Evolutionary conservation across 352 stramenopile species (phyloP), one percentile per base, ranked within the genome.

Genomic region (Globisporangium ultimum): DNA sequence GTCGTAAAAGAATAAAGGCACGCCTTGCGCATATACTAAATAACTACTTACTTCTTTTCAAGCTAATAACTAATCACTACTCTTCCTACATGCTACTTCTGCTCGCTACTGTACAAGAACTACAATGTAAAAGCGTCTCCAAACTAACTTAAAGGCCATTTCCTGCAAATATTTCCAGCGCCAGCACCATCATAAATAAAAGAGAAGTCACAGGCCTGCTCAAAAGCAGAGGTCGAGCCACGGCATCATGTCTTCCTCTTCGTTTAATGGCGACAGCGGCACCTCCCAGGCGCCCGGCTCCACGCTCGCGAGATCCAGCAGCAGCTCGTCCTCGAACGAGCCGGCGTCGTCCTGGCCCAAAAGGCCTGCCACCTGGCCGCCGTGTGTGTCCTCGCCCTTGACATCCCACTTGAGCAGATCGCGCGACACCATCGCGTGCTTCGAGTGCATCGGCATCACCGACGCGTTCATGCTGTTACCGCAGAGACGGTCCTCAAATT

Each of bases 201-300:
- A 76, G 34, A 22, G 46, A 40, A 21, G 18, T 54, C 43, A 18
- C 55, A 50, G 55, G 45, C 43, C 52, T 63, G 40, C 58, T 75
- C 75, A 92, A 48, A 94, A 94, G 66, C 80, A 90, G 56, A 94
- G 64, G 58, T 94, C 84, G 59, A 91, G 70, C 82, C 82, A 92
- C 42, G 82, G 78, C 74, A 92, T 88, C 74, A 91, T 78, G 58
- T 93, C 84, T 60, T 92, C 84, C 57, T 80, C 73, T 41, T 94
- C 82, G 62, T 91, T 91, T 55, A 94, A 67, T 36, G 84, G 84
- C 17, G 84, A 94, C 52, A 94, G 58, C 47, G 84, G 84, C 58
- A 89, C 73, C 52, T 94, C 84, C 84, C 84, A 94, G 3, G 82
- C 70, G 6, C 80, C 84, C 2, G 82, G 82, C 64, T 89, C 76